These are phyloP conservation scores for Xylaria sp. DNA, from an alignment of 2,329 filamentous ascomycete genomes.

Conservation along the genomic window DNA sequence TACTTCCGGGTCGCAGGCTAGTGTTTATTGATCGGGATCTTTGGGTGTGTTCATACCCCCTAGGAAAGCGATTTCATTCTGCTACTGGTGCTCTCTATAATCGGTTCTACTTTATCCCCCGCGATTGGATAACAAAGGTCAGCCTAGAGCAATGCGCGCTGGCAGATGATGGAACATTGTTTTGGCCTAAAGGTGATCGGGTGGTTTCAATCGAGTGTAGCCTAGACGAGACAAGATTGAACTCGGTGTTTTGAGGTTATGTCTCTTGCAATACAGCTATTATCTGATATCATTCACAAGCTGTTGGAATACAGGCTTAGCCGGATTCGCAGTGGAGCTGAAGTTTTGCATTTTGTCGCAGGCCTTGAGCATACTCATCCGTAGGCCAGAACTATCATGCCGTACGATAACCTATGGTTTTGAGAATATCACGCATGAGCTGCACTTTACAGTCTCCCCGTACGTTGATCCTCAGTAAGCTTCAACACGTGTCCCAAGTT, in stretches of 20 bases:
- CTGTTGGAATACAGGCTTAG: too few species aligned
- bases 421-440: background rate
- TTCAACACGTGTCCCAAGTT: constrained; percentile 41
- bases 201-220: constrained; percentile 19
- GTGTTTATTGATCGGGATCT: constrained; percentile 13
- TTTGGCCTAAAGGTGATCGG: constrained; percentile 19
- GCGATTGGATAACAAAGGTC: constrained; percentile 9
- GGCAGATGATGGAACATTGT: constrained; percentile 14
- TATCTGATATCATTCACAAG: too few species aligned
- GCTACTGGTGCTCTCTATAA: constrained; percentile 6
- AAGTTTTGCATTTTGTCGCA: too few species aligned
- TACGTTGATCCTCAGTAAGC: constrained; percentile 41
- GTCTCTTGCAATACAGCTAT: background rate
- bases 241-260: background rate
- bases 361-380: too few species aligned
- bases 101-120: constrained; percentile 21
- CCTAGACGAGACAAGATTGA: constrained; percentile 14
- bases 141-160: constrained; percentile 19
- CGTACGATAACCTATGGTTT: too few species aligned
- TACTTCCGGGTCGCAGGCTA: background rate
- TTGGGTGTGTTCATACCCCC: constrained; percentile 16
- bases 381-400: too few species aligned
- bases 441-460: constrained; percentile 35
- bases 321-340: too few species aligned
- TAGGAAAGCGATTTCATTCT: constrained; percentile 5